Percentiles rank a stretch among this genome's conserved stretches.
Evolutionary conservation across 176 grass and related monocot genomes (phyloP).

Genomic region (Sorghum bicolor): Sorghum_bicolor_NCBIv3 NC_012873.2:58635501-58636000

Average conservation of each 20-base stretch:
- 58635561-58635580: slow-evolving; percentile 28
- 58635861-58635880: slow-evolving; percentile 94
- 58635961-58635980: slow-evolving; percentile 98
- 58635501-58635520: slow-evolving; percentile 32
- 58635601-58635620: not conserved
- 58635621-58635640: not conserved
- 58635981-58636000: slow-evolving; percentile 90
- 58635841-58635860: slow-evolving; percentile 83
- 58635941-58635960: slow-evolving; percentile 98
- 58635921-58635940: slow-evolving; percentile 99
- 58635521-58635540: slow-evolving; percentile 5
- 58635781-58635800: not conserved
- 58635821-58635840: slow-evolving; percentile 90
- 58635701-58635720: slow-evolving; percentile 11
- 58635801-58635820: slow-evolving; percentile 58
- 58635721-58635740: slow-evolving; percentile 9
- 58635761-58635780: not conserved
- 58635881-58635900: slow-evolving; percentile 89
- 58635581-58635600: not conserved
- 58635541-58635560: slow-evolving; percentile 12
- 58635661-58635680: not conserved
- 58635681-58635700: not conserved
- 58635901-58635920: slow-evolving; percentile 93
- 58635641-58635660: not conserved
- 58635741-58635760: not conserved